Evolutionary conservation across 805 yeast species (phyloP), one percentile per base, ranked within the genome.

Genomic region (Metschnikowia matae): DNA sequence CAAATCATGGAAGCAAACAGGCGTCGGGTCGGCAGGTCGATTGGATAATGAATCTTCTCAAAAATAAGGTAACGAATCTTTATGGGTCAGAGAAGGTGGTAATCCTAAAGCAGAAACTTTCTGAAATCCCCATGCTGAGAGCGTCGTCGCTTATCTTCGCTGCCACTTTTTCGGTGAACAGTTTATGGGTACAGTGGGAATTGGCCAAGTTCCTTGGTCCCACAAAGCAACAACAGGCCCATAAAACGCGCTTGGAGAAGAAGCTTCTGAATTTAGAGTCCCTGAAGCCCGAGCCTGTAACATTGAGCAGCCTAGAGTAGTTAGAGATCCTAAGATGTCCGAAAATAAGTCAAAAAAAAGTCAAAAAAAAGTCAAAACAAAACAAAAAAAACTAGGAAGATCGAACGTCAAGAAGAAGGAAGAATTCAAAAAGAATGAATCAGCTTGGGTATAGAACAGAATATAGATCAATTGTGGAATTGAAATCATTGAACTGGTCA

Each of bases 111-210:
- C 36, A 52, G 1, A 38, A 45, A 13, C 18, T 69, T 13, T 2
- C 23, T 8, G 13, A 23, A 3, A 15, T 67, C 31, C 39, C 34
- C 18, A 47, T 45, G 41, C 17, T 15, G 8, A 52, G 62, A 36
- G 71, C 67, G 0, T 50, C 62, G 0, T 49, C 46, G 18, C 52
- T 71, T 39, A 62, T 69, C 8, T 67, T 71, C 59, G 74, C 73
- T 0, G 21, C 56, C 23, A 60, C 55, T 36, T 68, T 61, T 48
- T 66, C 71, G 5, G 49, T 50, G 26, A 51, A 51, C 23, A 48
- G 67, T 8, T 51, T 66, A 23, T 62, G 63, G 60, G 58, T 69
- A 5, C 55, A 54, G 35, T 68, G 72, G 71, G 70, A 69, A 44
- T 52, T 71, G 10, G 62, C 60, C 32, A 56, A 50, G 17, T 21